Percentiles rank a stretch among this genome's conserved stretches.
These are phyloP conservation scores for Actinomortierella ambigua DNA, from an alignment of 371 early-diverging fungal species.

Conservation along the genomic window DNA sequence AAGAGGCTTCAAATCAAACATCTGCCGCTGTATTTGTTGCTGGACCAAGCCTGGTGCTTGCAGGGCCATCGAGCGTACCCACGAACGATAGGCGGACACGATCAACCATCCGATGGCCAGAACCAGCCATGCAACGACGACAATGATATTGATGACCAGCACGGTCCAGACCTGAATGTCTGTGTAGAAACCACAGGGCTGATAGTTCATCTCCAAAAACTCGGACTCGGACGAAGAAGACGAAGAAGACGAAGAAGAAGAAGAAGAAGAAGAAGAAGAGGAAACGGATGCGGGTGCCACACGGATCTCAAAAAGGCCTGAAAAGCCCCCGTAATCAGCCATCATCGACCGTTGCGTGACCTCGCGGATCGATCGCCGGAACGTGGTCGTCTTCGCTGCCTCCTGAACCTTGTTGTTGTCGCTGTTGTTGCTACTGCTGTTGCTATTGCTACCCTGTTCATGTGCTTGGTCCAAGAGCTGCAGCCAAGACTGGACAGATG, in stretches of 20 bases:
- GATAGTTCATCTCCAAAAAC: constrained; percentile 18
- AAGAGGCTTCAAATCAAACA: no score
- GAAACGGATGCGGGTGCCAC: not conserved
- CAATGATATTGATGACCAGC: constrained; percentile 18
- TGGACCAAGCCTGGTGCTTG: no score
- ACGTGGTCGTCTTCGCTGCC: no score
- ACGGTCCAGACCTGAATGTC: constrained; percentile 32
- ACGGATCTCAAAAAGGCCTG: constrained; percentile 55
- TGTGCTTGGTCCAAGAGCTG: no score
- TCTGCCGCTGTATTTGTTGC: no score
- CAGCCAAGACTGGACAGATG: no score
- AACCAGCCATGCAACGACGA: constrained; percentile 6
- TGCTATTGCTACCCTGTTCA: constrained; percentile 6
- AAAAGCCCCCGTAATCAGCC: constrained; percentile 55
- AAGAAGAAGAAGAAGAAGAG: not conserved
- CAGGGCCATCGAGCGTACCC: not conserved
- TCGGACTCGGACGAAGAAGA: not conserved
- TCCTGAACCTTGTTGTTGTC: not conserved
- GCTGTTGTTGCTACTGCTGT: constrained; percentile 15
- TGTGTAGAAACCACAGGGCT: constrained; percentile 22
- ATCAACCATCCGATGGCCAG: not conserved
- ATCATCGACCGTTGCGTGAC: constrained; percentile 60
- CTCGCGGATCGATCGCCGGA: constrained; percentile 41
- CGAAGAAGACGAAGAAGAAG: not conserved
- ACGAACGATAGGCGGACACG: not conserved